phyloP scores from a whole-genome alignment of 805 yeast genomes.

The Zygotorulaspora florentina region DNA sequence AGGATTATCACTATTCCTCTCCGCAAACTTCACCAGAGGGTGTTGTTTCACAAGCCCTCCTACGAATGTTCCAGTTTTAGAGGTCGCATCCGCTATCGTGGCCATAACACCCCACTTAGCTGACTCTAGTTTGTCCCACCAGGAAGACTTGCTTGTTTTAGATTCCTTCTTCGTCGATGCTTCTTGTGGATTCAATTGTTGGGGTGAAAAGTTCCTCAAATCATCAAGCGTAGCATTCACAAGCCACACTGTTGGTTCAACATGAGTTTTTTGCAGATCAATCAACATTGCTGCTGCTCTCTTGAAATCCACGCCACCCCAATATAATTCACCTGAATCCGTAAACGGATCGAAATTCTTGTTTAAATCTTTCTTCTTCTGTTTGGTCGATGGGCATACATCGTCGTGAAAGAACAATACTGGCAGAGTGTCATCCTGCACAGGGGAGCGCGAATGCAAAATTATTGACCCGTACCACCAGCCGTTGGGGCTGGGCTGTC shows the following conservation, averaged over 20 bases:
- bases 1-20: conserved; percentile 42
- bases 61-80: conserved; percentile 30
- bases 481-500: conserved; percentile 73
- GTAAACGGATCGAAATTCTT: conserved; percentile 73
- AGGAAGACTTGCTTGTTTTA: conserved; percentile 4
- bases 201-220: conserved; percentile 36
- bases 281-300: conserved; percentile 50
- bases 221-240: conserved; percentile 68
- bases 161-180: not conserved
- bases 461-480: conserved; percentile 91
- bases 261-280: conserved; percentile 60
- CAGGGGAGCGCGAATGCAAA: conserved; percentile 52
- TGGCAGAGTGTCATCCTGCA: conserved; percentile 58
- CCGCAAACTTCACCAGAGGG: conserved; percentile 30
- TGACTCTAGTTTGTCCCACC: conserved; percentile 29
- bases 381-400: conserved; percentile 68
- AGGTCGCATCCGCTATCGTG: conserved; percentile 73
- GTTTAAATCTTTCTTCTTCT: conserved; percentile 55
- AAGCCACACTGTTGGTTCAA: conserved; percentile 68
- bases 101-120: conserved; percentile 87
- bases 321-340: conserved; percentile 51
- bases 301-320: conserved; percentile 90
- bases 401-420: conserved; percentile 90
- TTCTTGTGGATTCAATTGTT: conserved; percentile 4
- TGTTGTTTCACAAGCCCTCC: conserved; percentile 25